A percentile compares a stretch with the other conserved stretches of the same genome.
Evolutionary conservation across 192 early-diverging fungal species (phyloP).

Genomic region (Diversispora epigaea): DNA sequence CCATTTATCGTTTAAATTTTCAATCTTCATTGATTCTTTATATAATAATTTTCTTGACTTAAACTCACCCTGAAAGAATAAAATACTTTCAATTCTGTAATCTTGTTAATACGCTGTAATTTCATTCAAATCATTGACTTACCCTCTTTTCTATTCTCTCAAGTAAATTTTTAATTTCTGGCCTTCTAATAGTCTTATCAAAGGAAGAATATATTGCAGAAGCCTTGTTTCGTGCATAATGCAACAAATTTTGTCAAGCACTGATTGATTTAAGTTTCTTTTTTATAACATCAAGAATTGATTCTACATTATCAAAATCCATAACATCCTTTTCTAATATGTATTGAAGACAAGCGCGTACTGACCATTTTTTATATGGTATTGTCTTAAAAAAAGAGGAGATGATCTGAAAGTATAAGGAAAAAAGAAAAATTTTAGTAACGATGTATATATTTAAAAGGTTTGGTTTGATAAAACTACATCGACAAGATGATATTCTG

Average conservation of each 20-base stretch:
- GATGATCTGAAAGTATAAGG: background rate
- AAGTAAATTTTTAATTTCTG: conserved; percentile 27
- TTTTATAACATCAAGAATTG: conserved; percentile 9
- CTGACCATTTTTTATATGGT: conserved; percentile 10
- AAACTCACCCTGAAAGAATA: conserved; percentile 21
- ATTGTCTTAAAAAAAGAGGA: background rate
- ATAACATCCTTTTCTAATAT: background rate
- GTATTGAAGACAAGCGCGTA: conserved; percentile 7
- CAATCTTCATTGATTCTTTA: conserved; percentile 28
- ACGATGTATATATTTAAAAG: conserved; percentile 10
- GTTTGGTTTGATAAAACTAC: background rate
- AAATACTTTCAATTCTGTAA: background rate
- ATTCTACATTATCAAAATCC: conserved; percentile 3
- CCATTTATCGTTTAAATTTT: conserved; percentile 23
- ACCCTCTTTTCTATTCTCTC: conserved; percentile 20
- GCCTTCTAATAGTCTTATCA: conserved; percentile 8
- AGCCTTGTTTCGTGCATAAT: conserved; percentile 32
- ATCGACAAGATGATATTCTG: conserved; percentile 27
- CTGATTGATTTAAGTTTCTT: conserved; percentile 29
- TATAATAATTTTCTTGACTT: conserved; percentile 21
- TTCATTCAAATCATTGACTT: background rate
- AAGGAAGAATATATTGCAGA: conserved; percentile 10
- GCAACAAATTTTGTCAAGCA: conserved; percentile 17
- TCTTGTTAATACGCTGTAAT: background rate
- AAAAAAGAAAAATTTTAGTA: background rate